phyloP scores from a whole-genome alignment of 352 stramenopile genomes.

The Thalassiosira mediterranea region DNA sequence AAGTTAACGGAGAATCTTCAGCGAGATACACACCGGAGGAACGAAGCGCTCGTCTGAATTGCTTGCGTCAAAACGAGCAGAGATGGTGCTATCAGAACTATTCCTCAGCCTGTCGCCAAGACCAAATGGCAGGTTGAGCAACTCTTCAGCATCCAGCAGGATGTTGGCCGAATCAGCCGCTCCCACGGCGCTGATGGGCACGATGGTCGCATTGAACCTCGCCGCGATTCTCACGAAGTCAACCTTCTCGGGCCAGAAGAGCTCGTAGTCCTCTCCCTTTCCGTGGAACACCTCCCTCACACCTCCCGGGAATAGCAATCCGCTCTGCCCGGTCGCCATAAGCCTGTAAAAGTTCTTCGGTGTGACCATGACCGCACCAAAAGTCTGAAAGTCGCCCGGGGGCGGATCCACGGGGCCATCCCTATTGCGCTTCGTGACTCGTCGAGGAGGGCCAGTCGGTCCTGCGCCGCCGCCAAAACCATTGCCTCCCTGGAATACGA shows the following conservation, averaged over 20 bases:
- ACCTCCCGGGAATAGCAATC: conserved; percentile 85
- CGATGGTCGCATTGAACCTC: conserved; percentile 85
- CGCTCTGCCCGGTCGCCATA: conserved; percentile 78
- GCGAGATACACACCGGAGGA: no score
- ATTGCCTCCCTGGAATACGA: conserved; percentile 35
- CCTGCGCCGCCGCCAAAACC: conserved; percentile 6
- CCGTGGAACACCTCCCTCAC: conserved; percentile 81
- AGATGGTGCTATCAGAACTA: conserved; percentile 51
- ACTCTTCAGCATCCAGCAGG: conserved; percentile 66
- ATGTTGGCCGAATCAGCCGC: conserved; percentile 80
- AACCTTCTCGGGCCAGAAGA: conserved; percentile 84
- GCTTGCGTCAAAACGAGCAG: conserved; percentile 57
- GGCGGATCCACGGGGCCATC: not conserved
- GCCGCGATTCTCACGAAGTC: conserved; percentile 86
- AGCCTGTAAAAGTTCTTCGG: conserved; percentile 85
- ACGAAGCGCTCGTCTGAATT: conserved; percentile 71
- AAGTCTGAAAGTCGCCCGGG: conserved; percentile 27
- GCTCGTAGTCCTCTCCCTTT: conserved; percentile 80
- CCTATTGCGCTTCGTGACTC: not conserved
- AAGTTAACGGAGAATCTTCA: no score
- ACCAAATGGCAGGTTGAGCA: conserved; percentile 74
- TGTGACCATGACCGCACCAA: conserved; percentile 83
- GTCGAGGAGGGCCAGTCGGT: not conserved
- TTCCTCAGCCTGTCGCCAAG: conserved; percentile 60
- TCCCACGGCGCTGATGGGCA: conserved; percentile 83